phyloP scores from a whole-genome alignment of 1,139 yeast species.

The Eremothecium sinecaudum region DNA sequence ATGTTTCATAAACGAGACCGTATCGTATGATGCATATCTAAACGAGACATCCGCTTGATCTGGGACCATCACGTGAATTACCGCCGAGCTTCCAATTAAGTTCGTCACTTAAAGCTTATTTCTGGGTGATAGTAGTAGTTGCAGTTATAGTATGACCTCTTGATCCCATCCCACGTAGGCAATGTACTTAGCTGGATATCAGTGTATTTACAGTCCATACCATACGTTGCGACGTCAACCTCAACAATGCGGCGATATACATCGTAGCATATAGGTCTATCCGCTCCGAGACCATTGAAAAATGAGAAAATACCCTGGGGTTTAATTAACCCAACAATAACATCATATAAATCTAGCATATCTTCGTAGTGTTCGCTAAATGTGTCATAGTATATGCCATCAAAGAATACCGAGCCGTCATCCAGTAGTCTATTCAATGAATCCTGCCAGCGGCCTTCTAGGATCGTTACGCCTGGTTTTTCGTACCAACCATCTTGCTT shows the following conservation, averaged over 20 bases:
- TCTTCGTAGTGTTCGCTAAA: constrained; percentile 82
- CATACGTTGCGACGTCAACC: constrained; percentile 70
- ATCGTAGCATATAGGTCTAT: constrained; percentile 77
- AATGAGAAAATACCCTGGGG: constrained; percentile 79
- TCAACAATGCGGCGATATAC: constrained; percentile 79
- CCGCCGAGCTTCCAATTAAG: no score
- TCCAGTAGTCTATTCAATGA: constrained; percentile 55
- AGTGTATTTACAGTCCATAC: constrained; percentile 50
- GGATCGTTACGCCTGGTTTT: constrained; percentile 56
- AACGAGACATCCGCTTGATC: no score
- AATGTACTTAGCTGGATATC: constrained; percentile 35
- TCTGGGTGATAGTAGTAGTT: constrained; percentile 30
- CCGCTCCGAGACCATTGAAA: constrained; percentile 96
- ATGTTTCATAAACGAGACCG: no score
- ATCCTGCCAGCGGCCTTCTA: constrained; percentile 91
- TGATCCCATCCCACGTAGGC: constrained; percentile 29
- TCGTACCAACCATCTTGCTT: constrained; percentile 76
- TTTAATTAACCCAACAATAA: constrained; percentile 69
- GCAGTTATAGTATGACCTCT: constrained; percentile 30
- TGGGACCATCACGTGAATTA: no score
- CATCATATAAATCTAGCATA: constrained; percentile 77
- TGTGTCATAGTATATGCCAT: constrained; percentile 90
- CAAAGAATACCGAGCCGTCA: constrained; percentile 58
- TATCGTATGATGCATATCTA: no score
- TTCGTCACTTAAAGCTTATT: constrained; percentile 20